Evolutionary conservation across 495 filamentous ascomycete species (phyloP).

Genomic region (Trichoderma parareesei): DNA sequence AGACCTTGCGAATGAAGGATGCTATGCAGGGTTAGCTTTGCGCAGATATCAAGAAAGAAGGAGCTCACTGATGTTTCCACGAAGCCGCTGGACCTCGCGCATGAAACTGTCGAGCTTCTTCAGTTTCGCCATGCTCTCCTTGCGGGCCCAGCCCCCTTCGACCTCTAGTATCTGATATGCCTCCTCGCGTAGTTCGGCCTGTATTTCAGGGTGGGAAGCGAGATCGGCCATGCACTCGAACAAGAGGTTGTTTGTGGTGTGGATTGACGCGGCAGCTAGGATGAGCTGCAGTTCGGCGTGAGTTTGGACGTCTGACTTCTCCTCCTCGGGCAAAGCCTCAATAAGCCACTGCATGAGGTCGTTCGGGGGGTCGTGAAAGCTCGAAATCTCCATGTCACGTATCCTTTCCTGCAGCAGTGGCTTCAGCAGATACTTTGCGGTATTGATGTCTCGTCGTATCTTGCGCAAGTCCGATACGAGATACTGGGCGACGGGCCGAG

Average conservation of each 20-base stretch:
- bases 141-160: slow-evolving; percentile 29
- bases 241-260: slow-evolving; percentile 29
- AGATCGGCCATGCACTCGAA: slow-evolving; percentile 39
- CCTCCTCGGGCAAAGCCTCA: slow-evolving; percentile 24
- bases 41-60: not conserved
- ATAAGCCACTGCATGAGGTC: slow-evolving; percentile 29
- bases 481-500: slow-evolving; percentile 24
- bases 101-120: slow-evolving; percentile 49
- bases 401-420: slow-evolving; percentile 27
- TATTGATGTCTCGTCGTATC: slow-evolving; percentile 22
- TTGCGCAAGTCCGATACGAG: slow-evolving; percentile 25
- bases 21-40: slow-evolving; percentile 16
- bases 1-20: slow-evolving; percentile 34
- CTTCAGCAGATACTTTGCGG: slow-evolving; percentile 22
- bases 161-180: slow-evolving; percentile 29
- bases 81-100: slow-evolving; percentile 42
- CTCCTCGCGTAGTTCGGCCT: slow-evolving; percentile 42
- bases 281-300: slow-evolving; percentile 27
- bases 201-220: slow-evolving; percentile 41
- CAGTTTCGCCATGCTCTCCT: slow-evolving; percentile 30
- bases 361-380: slow-evolving; percentile 23
- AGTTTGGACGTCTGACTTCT: slow-evolving; percentile 23
- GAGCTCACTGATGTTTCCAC: slow-evolving; percentile 33
- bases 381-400: slow-evolving; percentile 19
- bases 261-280: slow-evolving; percentile 27